Evolutionary conservation across 2,329 filamentous ascomycete species (phyloP), one percentile per base, ranked within the genome.

Genomic region (Trichothecium roseum): DNA sequence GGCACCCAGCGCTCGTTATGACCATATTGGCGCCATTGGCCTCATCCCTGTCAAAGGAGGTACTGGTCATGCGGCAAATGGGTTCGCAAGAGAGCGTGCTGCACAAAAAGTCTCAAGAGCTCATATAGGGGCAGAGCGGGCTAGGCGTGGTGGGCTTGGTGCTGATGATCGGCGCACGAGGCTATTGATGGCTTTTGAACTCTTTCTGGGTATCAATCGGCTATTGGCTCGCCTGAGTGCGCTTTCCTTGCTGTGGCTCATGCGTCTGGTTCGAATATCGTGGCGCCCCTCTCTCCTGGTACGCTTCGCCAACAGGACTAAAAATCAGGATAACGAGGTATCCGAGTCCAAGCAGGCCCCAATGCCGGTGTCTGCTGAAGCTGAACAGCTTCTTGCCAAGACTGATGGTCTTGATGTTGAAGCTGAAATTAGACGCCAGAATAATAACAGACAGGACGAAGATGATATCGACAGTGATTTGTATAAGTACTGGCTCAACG

Each of bases 401-500:
- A 67, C 74, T 42, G 70, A 80, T 24, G 67, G 78, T 26, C 74
- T 86, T 18, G 88, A 96, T 48, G 78, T 95, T 2, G 89, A 95
- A 56, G 68, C 65, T 2, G 84, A 91, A 53, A 78, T 88, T 45
- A 74, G 84, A 45, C 73, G 73, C 36, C 68, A 76, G 33, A 37
- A 54, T 6, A 45, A 45, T 10, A 49, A 53, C 36, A 24, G 20
- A 24, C 52, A 59, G 50, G 49, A 77, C 28, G 83, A 91, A 46
- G 70, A 72, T 18, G 72, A 74, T 28, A 64, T 95, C 3, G 81
- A 89, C 43, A 68, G 71, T 3, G 79, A 77, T 39, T 62, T 95
- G 2, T 96, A 95, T 54, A 66, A 68, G 20, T 91, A 88, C 74
- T 96, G 86, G 83, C 77, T 82, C 35, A 66, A 69, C 36, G 86